Base-by-base conservation (phyloP, 1,284 basidiomycete species). In the Ustilago tritici region DNA sequence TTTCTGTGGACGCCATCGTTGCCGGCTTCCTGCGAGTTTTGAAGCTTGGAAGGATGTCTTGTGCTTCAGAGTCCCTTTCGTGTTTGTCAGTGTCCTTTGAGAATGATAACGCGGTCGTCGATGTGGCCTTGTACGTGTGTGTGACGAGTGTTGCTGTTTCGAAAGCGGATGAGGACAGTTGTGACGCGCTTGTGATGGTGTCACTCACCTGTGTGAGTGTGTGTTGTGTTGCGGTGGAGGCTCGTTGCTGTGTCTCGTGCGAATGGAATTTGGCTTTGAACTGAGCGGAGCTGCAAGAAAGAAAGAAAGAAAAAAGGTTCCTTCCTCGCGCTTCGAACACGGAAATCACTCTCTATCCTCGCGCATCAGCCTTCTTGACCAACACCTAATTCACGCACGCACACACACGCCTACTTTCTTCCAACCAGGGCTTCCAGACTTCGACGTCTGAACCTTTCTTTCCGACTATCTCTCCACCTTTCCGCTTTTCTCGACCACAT, bases 301-400 rank as follows among this genome's bases (percentile, higher is more conserved):
- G 23, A 23, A 73, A 65, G 68, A 74, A 65, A 62, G 69, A 68
- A 53, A 73, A 73, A 73, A 74, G 61, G 56, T 72, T 72, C 70
- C 64, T 67, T 46, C 43, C 43, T 46, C 65, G 70, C 70, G 70
- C 70, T 72, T 72, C 70, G 61, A 72, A 72, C 65, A 56, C 70
- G 54, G 64, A 62, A 60, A 56, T 31, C 52, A 11, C 36, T 19
- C 55, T 17, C 35, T 52, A 5, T 28, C 23, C 14, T 17, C 14
- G 40, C 49, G 23, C 17, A n/a, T 9, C 53, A 34, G 15, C 34
- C 34, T 41, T 53, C 56, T 50, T 56, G 61, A 63, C 61, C 62
- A 57, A 64, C 62, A 57, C 62, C 55, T 10, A 40, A 53, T 53
- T 19, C 19, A 59, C 43, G 34, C 57, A 59, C 40, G 55, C 55